Evolutionary conservation across 2,329 filamentous ascomycete genomes (phyloP).

Genomic region (Cladosporium oxysporum): DNA sequence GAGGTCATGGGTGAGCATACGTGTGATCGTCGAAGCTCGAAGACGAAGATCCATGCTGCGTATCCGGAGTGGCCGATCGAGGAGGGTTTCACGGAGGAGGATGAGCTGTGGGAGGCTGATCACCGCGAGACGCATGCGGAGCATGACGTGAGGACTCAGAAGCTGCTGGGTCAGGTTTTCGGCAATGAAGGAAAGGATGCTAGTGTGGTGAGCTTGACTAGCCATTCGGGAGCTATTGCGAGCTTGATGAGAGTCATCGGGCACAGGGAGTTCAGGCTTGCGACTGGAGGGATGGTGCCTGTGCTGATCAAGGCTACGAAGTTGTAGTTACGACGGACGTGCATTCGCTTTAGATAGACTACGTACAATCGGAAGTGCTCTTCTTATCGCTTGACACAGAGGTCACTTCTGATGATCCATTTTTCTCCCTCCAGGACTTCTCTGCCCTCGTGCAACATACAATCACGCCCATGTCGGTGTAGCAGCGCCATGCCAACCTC

Average conservation of each 20-base stretch:
- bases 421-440: conserved; percentile 77
- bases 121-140: conserved; percentile 53
- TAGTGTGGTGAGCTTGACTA: conserved; percentile 56
- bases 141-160: conserved; percentile 32
- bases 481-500: conserved; percentile 85
- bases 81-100: conserved; percentile 60
- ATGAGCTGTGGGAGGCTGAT: conserved; percentile 48
- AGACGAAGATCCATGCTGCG: conserved; percentile 53
- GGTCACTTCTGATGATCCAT: conserved; percentile 84
- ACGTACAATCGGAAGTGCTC: background rate
- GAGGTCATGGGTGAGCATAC: conserved; percentile 69
- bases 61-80: conserved; percentile 62
- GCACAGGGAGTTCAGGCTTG: conserved; percentile 50
- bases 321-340: background rate
- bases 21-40: conserved; percentile 63
- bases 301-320: conserved; percentile 49
- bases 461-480: conserved; percentile 86
- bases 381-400: conserved; percentile 62
- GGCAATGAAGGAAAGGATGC: conserved; percentile 40
- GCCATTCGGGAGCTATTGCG: conserved; percentile 61
- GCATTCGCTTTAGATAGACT: background rate
- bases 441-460: conserved; percentile 83
- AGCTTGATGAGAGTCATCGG: conserved; percentile 51
- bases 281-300: conserved; percentile 54
- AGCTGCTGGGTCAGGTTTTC: conserved; percentile 57